Evolutionary conservation across 2,329 filamentous ascomycete genomes (phyloP).

Genomic region (Xylaria multiplex): DNA sequence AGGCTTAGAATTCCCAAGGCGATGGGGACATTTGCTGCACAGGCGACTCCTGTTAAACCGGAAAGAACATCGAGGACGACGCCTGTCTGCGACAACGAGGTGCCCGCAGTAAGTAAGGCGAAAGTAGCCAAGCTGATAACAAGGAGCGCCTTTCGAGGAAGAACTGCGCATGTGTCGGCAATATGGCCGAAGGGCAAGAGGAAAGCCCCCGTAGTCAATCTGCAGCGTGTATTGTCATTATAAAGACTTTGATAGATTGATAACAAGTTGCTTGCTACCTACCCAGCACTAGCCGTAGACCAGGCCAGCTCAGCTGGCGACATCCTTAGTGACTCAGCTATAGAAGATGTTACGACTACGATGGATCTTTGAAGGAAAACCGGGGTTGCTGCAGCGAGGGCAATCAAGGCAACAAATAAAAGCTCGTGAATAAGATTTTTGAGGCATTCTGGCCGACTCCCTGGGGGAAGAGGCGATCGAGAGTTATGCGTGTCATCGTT

Average conservation of each 20-base stretch:
- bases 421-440: slow-evolving; percentile 45
- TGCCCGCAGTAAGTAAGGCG: slow-evolving; percentile 44
- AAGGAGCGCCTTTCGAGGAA: slow-evolving; percentile 48
- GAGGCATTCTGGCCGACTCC: slow-evolving; percentile 46
- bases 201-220: slow-evolving; percentile 48
- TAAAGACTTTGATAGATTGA: not conserved
- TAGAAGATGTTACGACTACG: slow-evolving; percentile 46
- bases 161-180: slow-evolving; percentile 44
- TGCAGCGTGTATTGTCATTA: slow-evolving; percentile 23
- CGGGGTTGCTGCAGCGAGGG: slow-evolving; percentile 48
- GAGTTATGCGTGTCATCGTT: slow-evolving; percentile 43
- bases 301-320: slow-evolving; percentile 48
- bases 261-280: slow-evolving; percentile 16
- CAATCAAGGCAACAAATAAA: slow-evolving; percentile 46
- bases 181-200: slow-evolving; percentile 49
- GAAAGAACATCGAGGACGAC: slow-evolving; percentile 48
- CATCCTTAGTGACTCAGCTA: slow-evolving; percentile 44
- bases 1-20: slow-evolving; percentile 49
- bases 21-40: slow-evolving; percentile 49
- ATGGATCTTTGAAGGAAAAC: slow-evolving; percentile 49
- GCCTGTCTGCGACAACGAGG: slow-evolving; percentile 44
- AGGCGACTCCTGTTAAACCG: slow-evolving; percentile 48
- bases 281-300: slow-evolving; percentile 50
- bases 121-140: slow-evolving; percentile 46
- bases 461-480: slow-evolving; percentile 36